These are phyloP conservation scores for Garcia nutans DNA, from an alignment of 345 rosid genomes.

Conservation along the genomic window DNA sequence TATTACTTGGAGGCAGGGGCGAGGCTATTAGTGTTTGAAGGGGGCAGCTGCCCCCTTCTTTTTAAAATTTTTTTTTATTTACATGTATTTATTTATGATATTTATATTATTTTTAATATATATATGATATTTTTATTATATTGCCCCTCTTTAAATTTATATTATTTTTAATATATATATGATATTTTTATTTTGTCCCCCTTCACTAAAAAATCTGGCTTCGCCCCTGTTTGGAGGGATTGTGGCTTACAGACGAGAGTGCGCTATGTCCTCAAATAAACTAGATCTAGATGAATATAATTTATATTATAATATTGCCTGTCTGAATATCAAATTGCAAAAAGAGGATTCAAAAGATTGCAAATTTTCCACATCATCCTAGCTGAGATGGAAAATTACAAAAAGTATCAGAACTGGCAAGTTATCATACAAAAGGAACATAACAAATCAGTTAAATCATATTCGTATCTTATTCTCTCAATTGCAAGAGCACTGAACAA, in stretches of 20 bases:
- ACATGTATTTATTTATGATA: too few species aligned
- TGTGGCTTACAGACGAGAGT: constrained; percentile 15
- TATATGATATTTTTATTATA: too few species aligned
- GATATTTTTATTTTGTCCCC: too few species aligned
- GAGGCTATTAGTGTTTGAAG: too few species aligned
- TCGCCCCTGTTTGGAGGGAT: too few species aligned
- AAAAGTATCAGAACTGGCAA: not conserved
- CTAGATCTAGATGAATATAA: not conserved
- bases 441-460: not conserved
- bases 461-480: not conserved
- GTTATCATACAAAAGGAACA: not conserved
- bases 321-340: not conserved
- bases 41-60: too few species aligned
- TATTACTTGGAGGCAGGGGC: not conserved
- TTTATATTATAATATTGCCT: not conserved
- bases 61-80: too few species aligned
- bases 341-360: not conserved
- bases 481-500: not conserved
- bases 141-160: too few species aligned
- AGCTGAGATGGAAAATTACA: not conserved
- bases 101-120: too few species aligned
- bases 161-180: too few species aligned
- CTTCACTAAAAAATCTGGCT: too few species aligned
- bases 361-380: not conserved
- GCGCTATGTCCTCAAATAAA: constrained; percentile 1